Evolutionary conservation across 2,329 filamentous ascomycete genomes (phyloP).

Genomic region (Fusarium nanum): DNA sequence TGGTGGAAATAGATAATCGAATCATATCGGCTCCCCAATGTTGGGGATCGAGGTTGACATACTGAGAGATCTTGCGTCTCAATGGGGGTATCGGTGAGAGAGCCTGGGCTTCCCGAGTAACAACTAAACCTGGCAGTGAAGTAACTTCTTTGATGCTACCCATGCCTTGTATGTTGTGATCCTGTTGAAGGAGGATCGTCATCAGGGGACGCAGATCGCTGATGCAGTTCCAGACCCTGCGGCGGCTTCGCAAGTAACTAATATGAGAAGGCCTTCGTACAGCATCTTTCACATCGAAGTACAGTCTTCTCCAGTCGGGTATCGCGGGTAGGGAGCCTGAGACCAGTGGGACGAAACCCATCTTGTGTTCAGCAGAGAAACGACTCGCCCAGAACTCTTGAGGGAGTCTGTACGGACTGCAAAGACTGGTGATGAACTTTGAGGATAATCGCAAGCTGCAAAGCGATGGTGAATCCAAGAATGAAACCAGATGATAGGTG

Average conservation of each 20-base stretch:
- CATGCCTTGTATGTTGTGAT: neutral
- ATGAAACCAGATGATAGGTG: neutral
- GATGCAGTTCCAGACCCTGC: neutral
- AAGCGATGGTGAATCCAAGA: neutral
- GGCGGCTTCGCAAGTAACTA: neutral
- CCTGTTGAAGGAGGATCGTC: neutral
- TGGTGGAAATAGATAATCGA: neutral
- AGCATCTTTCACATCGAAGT: neutral
- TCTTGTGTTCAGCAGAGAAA: conserved; percentile 2
- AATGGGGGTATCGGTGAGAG: neutral
- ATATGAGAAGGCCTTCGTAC: neutral
- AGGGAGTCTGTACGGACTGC: neutral
- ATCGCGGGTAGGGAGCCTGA: fast-evolving
- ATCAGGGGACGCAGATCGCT: neutral
- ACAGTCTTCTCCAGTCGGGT: conserved; percentile 1
- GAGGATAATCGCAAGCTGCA: conserved; percentile 19
- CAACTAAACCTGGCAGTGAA: neutral
- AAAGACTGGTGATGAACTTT: neutral
- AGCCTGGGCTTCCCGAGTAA: neutral
- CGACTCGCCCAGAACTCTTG: conserved; percentile 28
- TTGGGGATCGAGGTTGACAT: neutral
- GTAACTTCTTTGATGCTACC: fast-evolving
- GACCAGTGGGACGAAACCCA: neutral
- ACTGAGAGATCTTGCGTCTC: neutral
- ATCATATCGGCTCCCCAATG: neutral